Evolutionary conservation across 805 yeast genomes (phyloP).

Genomic region (Saccharomycopsis microspora): DNA sequence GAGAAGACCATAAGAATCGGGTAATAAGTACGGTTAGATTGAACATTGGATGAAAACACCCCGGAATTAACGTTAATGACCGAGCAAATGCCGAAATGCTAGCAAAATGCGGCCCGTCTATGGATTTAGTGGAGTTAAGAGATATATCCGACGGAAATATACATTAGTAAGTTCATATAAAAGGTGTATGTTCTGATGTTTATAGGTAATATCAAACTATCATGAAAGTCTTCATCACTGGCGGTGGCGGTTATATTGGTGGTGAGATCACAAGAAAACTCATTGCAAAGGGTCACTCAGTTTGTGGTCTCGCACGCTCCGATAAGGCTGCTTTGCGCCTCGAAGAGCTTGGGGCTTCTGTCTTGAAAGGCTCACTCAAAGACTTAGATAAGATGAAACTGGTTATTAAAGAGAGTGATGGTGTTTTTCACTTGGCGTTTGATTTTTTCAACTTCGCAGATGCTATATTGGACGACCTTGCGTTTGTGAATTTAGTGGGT

Average conservation of each 20-base stretch:
- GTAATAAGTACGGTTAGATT: too few species aligned
- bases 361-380: conserved; percentile 23
- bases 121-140: too few species aligned
- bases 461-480: conserved; percentile 19
- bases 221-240: conserved; percentile 26
- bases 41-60: too few species aligned
- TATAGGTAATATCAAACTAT: neutral
- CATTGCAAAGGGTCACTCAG: conserved; percentile 20
- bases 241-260: conserved; percentile 28
- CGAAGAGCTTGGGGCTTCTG: conserved; percentile 18
- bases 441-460: conserved; percentile 19
- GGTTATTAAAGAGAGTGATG: conserved; percentile 25
- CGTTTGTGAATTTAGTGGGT: conserved; percentile 22
- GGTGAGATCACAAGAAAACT: conserved; percentile 18
- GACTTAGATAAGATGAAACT: conserved; percentile 22
- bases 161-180: too few species aligned
- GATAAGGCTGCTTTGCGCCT: conserved; percentile 22
- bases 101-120: too few species aligned
- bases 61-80: too few species aligned
- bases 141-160: too few species aligned
- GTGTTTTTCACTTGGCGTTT: conserved; percentile 27
- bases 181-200: too few species aligned
- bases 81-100: too few species aligned
- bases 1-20: too few species aligned
- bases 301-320: conserved; percentile 25